phyloP scores from a whole-genome alignment of 257 asterid species.

The Rubia yunnanensis region DNA sequence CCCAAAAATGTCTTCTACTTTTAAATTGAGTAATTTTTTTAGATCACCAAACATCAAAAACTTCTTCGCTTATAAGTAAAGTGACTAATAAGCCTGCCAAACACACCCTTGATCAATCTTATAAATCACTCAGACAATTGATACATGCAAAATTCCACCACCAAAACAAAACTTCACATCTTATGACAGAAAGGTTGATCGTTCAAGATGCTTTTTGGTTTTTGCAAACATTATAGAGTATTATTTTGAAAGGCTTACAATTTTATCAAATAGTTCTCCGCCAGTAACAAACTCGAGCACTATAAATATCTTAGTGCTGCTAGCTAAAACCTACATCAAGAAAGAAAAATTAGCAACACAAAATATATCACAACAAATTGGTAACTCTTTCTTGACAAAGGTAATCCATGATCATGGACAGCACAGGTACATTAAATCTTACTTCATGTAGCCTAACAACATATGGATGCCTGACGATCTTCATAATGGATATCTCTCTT shows the following conservation, averaged over 20 bases:
- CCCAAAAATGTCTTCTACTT: too few species aligned
- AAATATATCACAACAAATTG: not conserved
- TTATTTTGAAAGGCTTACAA: constrained; percentile 40
- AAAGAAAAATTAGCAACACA: not conserved
- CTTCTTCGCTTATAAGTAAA: too few species aligned
- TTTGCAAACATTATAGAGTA: not conserved
- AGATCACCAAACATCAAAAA: too few species aligned
- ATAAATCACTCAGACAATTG: not conserved
- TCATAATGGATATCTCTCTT: constrained; percentile 88
- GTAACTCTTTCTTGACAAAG: not conserved
- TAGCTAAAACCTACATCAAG: constrained; percentile 59
- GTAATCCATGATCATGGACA: not conserved
- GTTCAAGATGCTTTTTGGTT: not conserved
- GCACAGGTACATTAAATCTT: constrained; percentile 1
- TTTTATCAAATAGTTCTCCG: constrained; percentile 83
- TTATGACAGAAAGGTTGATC: not conserved
- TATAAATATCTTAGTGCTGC: constrained; percentile 64
- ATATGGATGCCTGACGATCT: constrained; percentile 84
- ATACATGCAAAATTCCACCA: not conserved
- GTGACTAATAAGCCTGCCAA: too few species aligned
- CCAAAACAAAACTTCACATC: not conserved
- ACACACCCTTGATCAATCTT: too few species aligned
- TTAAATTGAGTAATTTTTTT: too few species aligned
- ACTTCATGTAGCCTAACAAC: constrained; percentile 88
- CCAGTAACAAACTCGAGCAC: constrained; percentile 87